phyloP scores from a whole-genome alignment of 2,329 filamentous ascomycete species.

The Fusarium agapanthi region DNA sequence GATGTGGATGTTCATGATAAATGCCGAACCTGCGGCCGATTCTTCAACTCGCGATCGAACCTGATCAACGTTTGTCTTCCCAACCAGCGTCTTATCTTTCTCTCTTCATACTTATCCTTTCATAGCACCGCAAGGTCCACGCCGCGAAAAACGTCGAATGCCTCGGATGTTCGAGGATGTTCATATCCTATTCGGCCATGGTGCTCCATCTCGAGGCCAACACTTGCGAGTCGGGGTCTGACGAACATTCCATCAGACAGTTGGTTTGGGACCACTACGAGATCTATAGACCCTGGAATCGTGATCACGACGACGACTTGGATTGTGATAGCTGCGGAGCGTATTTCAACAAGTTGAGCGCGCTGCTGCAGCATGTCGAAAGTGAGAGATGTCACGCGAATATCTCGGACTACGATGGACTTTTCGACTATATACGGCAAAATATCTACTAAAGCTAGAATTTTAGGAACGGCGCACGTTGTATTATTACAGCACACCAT shows the following conservation, averaged over 20 bases:
- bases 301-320: constrained; percentile 10
- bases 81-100: too few relatives aligned
- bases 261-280: constrained; percentile 32
- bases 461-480: accelerated
- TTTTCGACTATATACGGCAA: accelerated
- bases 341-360: constrained; percentile 20
- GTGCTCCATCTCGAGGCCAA: constrained; percentile 40
- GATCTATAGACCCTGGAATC: not conserved
- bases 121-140: constrained; percentile 34
- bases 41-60: constrained; percentile 15
- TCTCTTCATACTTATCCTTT: accelerated
- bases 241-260: not conserved
- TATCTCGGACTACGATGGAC: not conserved
- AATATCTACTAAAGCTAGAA: not conserved
- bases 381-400: constrained; percentile 29
- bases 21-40: constrained; percentile 19
- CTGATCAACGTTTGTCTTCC: constrained; percentile 12
- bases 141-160: constrained; percentile 17
- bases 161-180: constrained; percentile 22
- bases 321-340: constrained; percentile 28
- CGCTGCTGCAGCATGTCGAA: constrained; percentile 38
- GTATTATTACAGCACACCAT: not conserved
- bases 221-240: constrained; percentile 21
- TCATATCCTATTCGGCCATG: constrained; percentile 34
- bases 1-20: constrained; percentile 13